Conservation (phyloP, 2,329 filamentous ascomycete species). For the Ascochyta pisi region DNA sequence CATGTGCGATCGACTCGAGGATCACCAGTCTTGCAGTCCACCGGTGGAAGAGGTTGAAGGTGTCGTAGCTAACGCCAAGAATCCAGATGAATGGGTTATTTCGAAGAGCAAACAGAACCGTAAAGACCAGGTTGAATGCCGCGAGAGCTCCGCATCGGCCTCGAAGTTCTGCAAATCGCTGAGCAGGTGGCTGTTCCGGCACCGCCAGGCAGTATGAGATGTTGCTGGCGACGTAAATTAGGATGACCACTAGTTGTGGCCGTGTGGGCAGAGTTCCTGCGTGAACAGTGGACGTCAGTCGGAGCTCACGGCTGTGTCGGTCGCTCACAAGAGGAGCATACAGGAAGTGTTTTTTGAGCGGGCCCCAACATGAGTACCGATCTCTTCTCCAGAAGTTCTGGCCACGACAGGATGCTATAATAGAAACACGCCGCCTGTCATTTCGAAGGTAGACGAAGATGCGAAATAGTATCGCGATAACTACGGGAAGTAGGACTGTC, state of each 20-base stretch:
- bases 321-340: conserved; percentile 50
- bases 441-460: conserved; percentile 8
- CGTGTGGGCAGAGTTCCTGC: conserved; percentile 51
- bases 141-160: conserved; percentile 74
- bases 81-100: conserved; percentile 77
- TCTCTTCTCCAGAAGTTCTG: conserved; percentile 24
- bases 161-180: conserved; percentile 64
- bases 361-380: conserved; percentile 23
- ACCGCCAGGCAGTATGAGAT: conserved; percentile 49
- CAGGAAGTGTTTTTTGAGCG: conserved; percentile 50
- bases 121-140: conserved; percentile 75
- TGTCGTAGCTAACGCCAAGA: conserved; percentile 76
- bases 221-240: conserved; percentile 50
- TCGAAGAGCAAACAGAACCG: conserved; percentile 73
- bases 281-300: conserved; percentile 49
- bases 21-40: conserved; percentile 78
- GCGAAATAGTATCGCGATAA: conserved; percentile 16
- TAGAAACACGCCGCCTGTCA: conserved; percentile 17
- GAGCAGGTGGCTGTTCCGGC: conserved; percentile 73
- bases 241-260: conserved; percentile 51
- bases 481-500: conserved; percentile 15
- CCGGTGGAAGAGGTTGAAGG: conserved; percentile 77
- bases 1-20: conserved; percentile 70
- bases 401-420: conserved; percentile 11
- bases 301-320: conserved; percentile 48